Base-by-base conservation (phyloP, 2,329 filamentous ascomycete species). In the Diplodia scrobiculata region DNA sequence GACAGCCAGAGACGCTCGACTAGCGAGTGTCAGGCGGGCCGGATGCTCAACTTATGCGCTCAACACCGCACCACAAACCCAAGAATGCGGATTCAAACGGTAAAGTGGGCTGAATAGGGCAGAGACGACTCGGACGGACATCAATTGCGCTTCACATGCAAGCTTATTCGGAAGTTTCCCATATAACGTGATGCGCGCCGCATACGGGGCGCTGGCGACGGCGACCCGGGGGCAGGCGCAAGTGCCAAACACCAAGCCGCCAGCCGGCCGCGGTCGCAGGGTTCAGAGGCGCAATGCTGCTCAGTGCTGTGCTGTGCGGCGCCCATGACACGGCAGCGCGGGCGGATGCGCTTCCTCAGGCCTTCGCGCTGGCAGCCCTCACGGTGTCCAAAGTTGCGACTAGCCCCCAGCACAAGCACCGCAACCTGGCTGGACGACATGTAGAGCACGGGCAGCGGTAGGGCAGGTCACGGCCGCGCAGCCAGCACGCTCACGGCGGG, bases 41-140 rank as follows among this genome's bases (percentile, higher is more conserved):
- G 55, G 55, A 55, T 66, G 64, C 53, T 66, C 65, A 63, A 66
- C 65, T 53, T 52, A 60, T 66, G 65, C 65, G 65, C 65, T 60
- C 65, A 66, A 66, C 65, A 66, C 60, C 65, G 52, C 65, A 66
- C 55, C 19, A 17, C 45, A 19, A 66, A 52, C 64, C 45, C 53
- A 66, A 59, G 64, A 45, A 60, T 51, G 36, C 53, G 47, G 64
- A 25, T 58, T 54, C 51, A 58, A 47, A 50, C 34, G 51, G 45
- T 38, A 54, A 58, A 65, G 63, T 48, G 36, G 51, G 53, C 63
- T 65, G 63, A n/a, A 59, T 66, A 41, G 53, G 53, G 32, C 29
- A 19, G 21, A 59, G 21, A 47, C 45, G 53, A 60, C 48, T 60
- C 29, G 32, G n/a, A 51, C 34, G n/a, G 19, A n/a, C 9, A 50